Evolutionary conservation across 805 yeast species (phyloP).

Genomic region (Lipomyces yamadae): DNA sequence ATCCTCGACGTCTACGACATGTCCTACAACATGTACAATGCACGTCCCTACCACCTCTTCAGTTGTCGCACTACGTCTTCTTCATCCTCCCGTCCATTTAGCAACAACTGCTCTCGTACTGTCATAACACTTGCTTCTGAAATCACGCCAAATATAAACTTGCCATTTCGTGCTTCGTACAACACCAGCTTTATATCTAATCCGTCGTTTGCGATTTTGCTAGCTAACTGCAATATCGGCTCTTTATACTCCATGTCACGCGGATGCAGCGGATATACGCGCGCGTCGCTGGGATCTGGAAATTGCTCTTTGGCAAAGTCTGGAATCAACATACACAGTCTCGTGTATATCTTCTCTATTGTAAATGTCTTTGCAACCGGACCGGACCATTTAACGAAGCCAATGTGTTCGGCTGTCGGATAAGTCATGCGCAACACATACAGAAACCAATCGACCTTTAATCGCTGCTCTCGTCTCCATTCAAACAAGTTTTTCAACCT

Average conservation of each 20-base stretch:
- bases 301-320: conserved; percentile 11
- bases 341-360: neutral
- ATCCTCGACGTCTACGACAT: neutral
- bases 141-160: conserved; percentile 14
- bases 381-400: conserved; percentile 16
- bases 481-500: conserved; percentile 16
- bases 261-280: conserved; percentile 10
- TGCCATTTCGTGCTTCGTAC: conserved; percentile 5
- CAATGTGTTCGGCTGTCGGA: neutral
- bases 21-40: neutral
- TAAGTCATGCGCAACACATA: conserved; percentile 5
- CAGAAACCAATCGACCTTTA: conserved; percentile 25
- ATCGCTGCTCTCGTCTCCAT: conserved; percentile 28
- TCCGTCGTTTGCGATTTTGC: conserved; percentile 15
- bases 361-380: conserved; percentile 24
- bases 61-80: conserved; percentile 10
- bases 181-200: conserved; percentile 15
- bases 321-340: conserved; percentile 4
- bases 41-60: neutral
- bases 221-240: conserved; percentile 27
- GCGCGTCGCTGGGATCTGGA: conserved; percentile 17
- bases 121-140: conserved; percentile 17
- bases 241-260: conserved; percentile 27
- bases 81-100: conserved; percentile 17
- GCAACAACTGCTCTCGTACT: conserved; percentile 10